Evolutionary conservation across 805 yeast genomes (phyloP).

Genomic region (Ogataea thermomethanolica): DNA sequence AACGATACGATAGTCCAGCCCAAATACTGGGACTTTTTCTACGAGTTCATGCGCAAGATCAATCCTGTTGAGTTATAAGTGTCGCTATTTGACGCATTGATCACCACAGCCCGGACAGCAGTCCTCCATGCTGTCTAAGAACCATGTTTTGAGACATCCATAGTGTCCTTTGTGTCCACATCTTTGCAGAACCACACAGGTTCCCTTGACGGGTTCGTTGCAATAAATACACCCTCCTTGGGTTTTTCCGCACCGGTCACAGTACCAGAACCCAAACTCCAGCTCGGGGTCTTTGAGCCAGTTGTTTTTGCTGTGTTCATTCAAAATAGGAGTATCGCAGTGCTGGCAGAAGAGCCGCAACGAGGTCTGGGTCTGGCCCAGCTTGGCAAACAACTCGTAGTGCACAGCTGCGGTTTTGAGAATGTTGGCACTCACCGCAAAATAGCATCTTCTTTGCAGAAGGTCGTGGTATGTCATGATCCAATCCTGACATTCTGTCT

Average conservation of each 20-base stretch:
- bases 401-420: slow-evolving; percentile 37
- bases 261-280: slow-evolving; percentile 77
- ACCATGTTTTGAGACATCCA: slow-evolving; percentile 78
- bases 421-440: slow-evolving; percentile 56
- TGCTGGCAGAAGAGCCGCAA: slow-evolving; percentile 57
- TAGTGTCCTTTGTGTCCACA: slow-evolving; percentile 92
- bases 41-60: slow-evolving; percentile 48
- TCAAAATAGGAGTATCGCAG: slow-evolving; percentile 57
- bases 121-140: slow-evolving; percentile 53
- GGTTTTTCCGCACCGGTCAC: slow-evolving; percentile 61
- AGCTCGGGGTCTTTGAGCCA: slow-evolving; percentile 26
- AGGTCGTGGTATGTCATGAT: slow-evolving; percentile 51
- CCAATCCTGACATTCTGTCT: slow-evolving; percentile 49
- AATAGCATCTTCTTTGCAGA: slow-evolving; percentile 47
- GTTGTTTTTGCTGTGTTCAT: slow-evolving; percentile 46
- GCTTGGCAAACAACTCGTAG: slow-evolving; percentile 33
- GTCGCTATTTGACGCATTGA: background rate
- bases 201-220: slow-evolving; percentile 70
- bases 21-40: slow-evolving; percentile 72
- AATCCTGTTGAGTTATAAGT: slow-evolving; percentile 33
- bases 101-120: slow-evolving; percentile 82
- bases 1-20: slow-evolving; percentile 78
- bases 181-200: slow-evolving; percentile 52
- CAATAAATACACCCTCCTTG: slow-evolving; percentile 77
- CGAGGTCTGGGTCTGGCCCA: slow-evolving; percentile 38